phyloP scores from a whole-genome alignment of 1,139 yeast species.

The Hansenula sp. region DNA sequence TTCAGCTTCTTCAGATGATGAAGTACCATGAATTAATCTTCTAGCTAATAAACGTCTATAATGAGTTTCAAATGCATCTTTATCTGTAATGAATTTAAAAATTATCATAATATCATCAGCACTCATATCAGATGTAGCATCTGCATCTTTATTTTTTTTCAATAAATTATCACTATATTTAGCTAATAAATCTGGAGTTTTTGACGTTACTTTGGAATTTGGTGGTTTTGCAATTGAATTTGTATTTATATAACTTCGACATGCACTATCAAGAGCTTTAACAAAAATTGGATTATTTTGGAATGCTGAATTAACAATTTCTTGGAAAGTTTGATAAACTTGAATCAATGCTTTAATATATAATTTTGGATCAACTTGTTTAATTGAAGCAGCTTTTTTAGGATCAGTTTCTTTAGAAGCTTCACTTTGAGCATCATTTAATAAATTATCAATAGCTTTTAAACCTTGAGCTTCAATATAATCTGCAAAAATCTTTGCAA shows the following conservation, averaged over 20 bases:
- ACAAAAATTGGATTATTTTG: constrained; percentile 75
- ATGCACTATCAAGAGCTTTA: constrained; percentile 86
- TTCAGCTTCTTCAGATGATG: constrained; percentile 82
- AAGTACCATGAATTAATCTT: constrained; percentile 80
- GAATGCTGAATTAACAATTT: constrained; percentile 67
- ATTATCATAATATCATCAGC: constrained; percentile 79
- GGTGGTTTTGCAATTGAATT: constrained; percentile 76
- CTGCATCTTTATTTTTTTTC: constrained; percentile 70
- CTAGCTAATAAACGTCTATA: constrained; percentile 87
- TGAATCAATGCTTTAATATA: constrained; percentile 75
- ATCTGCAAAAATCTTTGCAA: constrained; percentile 67
- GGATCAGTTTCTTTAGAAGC: constrained; percentile 18
- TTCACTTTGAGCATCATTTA: constrained; percentile 35
- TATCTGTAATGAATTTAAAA: constrained; percentile 86
- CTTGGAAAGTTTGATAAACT: constrained; percentile 63
- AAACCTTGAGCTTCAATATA: constrained; percentile 74
- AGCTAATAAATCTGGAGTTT: constrained; percentile 89
- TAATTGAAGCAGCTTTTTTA: background rate
- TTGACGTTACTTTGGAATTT: constrained; percentile 48
- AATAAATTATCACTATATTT: constrained; percentile 82
- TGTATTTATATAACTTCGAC: constrained; percentile 76
- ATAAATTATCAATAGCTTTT: constrained; percentile 62
- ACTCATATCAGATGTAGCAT: constrained; percentile 64
- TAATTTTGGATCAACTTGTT: constrained; percentile 59
- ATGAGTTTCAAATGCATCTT: constrained; percentile 92